Evolutionary conservation across 148 eudicot genomes (phyloP), one percentile per base, ranked within the genome.

Genomic region (Amaranthus palmeri): DNA sequence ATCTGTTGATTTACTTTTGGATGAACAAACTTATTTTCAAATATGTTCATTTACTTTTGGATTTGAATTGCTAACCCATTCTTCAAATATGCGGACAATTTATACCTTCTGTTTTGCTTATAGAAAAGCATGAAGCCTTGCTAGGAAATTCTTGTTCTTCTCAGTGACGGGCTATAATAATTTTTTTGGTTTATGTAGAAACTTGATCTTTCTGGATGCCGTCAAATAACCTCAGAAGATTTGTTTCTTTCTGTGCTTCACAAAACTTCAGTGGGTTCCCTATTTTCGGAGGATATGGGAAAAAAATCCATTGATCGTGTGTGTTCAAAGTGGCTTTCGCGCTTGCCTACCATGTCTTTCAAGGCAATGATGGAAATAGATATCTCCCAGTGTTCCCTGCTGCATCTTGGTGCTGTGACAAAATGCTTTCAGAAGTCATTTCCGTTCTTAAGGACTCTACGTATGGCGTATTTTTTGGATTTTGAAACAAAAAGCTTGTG

Each of bases 151-250:
- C 66, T 43, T 14, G 8, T 18, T n/a, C 48, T 63, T 63, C 45
- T 42, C 17, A 15, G 12, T 0, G 25, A 0, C 8, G 62, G 62
- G 43, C 11, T 6, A 41, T 25, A 8, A 18, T 7, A 18, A 18
- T 4, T 65, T 69, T 10, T 14, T 48, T n/a, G 3, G n/a, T 77
- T 52, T 52, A 52, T 88, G 87, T 86, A 93, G 98, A 87, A 76
- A 82, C 74, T 93, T 69, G 97, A 93, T 74, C 85, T 93, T 74
- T 87, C 97, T 55, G 85, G 96, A 65, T 93, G 97, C 85, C 86
- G 91, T 69, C 97, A 91, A 79, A 79, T 89, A 43, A 86, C 74
- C 47, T 65, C 77, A 45, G 67, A 51, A 13, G 65, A 72, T 78
- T 55, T 93, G 55, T 87, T 89, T 51, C 67, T 83, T 60, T 84